A percentile compares a stretch with the other conserved stretches of the same genome.
phyloP scores from a whole-genome alignment of 441 rosid species.

The Mallotus repandus region DNA sequence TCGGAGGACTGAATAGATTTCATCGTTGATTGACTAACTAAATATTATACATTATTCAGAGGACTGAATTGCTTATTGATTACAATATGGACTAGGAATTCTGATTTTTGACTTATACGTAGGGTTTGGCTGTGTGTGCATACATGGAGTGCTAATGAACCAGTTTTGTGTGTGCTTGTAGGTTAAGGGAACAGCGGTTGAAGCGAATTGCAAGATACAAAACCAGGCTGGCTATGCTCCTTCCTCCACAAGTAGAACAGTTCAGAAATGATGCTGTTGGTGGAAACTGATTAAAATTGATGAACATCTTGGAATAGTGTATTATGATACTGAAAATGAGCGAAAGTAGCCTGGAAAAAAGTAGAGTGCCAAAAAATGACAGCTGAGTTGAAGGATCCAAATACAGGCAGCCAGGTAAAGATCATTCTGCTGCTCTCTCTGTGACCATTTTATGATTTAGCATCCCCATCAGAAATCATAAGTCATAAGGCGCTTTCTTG shows the following conservation, averaged over 20 bases:
- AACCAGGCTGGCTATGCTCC: constrained; percentile 76
- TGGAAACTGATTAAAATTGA: constrained; percentile 36
- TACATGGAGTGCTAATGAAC: background rate
- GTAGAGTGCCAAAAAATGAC: background rate
- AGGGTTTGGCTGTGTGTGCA: background rate
- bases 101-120: background rate
- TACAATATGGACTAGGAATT: background rate
- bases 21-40: background rate
- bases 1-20: too few species aligned
- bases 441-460: background rate
- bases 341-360: background rate
- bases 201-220: constrained; percentile 80
- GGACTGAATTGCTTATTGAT: background rate
- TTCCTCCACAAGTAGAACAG: constrained; percentile 74
- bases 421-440: background rate
- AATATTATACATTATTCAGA: background rate
- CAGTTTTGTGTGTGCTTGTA: constrained; percentile 26
- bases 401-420: background rate
- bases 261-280: constrained; percentile 45
- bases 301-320: background rate
- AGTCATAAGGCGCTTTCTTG: too few species aligned
- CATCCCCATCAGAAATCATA: background rate
- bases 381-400: background rate
- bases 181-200: constrained; percentile 61
- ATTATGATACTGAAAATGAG: background rate